phyloP scores from a whole-genome alignment of 176 grass and related monocot genomes.

The Saccharum spontaneum region DNA sequence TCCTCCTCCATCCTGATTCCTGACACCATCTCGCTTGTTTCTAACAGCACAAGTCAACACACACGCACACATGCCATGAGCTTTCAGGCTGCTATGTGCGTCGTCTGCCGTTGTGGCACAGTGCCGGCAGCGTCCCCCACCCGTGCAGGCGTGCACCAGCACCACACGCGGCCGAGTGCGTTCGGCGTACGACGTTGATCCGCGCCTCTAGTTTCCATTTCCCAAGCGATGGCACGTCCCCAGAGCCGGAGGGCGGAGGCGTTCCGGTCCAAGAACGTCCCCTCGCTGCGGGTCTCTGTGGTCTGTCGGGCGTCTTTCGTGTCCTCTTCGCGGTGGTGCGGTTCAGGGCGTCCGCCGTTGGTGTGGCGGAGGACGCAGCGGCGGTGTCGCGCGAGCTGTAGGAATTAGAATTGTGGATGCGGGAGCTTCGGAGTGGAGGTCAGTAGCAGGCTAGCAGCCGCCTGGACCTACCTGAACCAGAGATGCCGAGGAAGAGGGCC shows the following conservation, averaged over 20 bases:
- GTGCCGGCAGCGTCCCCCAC: neutral
- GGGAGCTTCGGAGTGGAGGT: neutral
- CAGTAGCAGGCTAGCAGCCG: neutral
- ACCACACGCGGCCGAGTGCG: neutral
- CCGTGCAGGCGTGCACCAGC: neutral
- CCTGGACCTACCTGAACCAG: neutral
- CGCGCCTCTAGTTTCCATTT: neutral
- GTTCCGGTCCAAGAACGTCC: neutral
- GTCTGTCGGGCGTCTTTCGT: neutral
- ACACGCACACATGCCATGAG: neutral
- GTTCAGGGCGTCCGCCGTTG: neutral
- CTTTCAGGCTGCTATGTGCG: neutral
- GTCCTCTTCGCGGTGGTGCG: neutral
- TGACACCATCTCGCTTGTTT: neutral
- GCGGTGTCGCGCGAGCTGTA: neutral
- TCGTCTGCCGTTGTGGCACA: neutral
- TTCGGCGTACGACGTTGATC: neutral
- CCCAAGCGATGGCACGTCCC: neutral
- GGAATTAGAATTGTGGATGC: neutral
- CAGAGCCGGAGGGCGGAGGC: no score
- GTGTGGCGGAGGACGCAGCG: conserved; percentile 28
- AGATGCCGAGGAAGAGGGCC: neutral
- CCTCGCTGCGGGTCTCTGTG: neutral
- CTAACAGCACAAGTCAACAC: neutral
- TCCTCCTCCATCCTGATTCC: neutral